Percentiles rank a stretch among this genome's conserved stretches.
phyloP scores from a whole-genome alignment of 2,329 filamentous ascomycete genomes.

The Colletotrichum theobromicola region DNA sequence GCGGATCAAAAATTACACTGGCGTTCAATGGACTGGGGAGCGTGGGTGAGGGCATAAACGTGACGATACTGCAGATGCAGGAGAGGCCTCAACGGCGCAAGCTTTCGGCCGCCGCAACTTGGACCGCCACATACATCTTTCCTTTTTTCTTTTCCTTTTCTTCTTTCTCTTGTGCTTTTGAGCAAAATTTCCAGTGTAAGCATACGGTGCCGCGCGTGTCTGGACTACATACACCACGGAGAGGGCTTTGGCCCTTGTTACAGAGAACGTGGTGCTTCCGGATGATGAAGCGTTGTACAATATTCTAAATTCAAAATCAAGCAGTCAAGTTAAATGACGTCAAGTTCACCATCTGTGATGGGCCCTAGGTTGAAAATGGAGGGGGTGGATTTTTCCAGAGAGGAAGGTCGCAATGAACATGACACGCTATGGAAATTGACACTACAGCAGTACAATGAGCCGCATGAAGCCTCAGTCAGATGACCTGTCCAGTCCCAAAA shows the following conservation, averaged over 20 bases:
- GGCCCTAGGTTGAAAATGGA: background rate
- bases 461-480: background rate
- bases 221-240: background rate
- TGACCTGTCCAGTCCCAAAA: background rate
- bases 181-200: background rate
- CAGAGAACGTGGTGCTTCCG: background rate
- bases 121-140: background rate
- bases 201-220: background rate
- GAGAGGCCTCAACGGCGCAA: background rate
- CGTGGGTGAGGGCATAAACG: background rate
- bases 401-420: background rate
- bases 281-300: background rate
- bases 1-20: background rate
- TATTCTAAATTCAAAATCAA: background rate
- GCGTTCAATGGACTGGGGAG: slow-evolving; percentile 11
- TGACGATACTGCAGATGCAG: background rate
- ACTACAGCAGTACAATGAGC: background rate
- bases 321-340: background rate
- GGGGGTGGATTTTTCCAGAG: background rate
- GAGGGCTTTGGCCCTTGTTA: background rate
- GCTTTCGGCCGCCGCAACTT: background rate
- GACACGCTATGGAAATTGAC: background rate
- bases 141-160: background rate
- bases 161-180: background rate
- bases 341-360: background rate